Evolutionary conservation across 441 rosid genomes (phyloP).

Genomic region (Dalechampia spathulata): DNA sequence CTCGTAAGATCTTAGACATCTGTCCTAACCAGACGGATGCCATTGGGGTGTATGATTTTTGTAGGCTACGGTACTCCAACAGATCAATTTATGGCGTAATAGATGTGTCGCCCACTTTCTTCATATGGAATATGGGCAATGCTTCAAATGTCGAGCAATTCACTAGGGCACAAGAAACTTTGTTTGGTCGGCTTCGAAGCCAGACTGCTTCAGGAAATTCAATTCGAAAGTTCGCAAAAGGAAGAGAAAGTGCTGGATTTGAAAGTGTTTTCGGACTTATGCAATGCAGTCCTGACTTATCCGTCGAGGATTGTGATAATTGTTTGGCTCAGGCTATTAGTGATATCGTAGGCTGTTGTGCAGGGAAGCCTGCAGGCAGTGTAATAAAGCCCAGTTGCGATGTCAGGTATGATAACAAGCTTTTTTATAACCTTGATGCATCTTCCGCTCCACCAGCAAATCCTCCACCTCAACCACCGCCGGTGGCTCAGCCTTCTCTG

Average conservation of each 20-base stretch:
- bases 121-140: fast-evolving
- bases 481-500: neutral
- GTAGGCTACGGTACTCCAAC: constrained; percentile 6
- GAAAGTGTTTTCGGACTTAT: constrained; percentile 17
- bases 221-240: constrained; percentile 18
- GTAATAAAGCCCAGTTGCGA: constrained; percentile 3
- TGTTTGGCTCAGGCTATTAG: constrained; percentile 11
- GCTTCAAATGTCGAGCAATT: neutral
- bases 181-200: neutral
- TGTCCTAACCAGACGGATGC: neutral
- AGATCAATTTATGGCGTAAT: neutral
- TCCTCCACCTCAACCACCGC: neutral
- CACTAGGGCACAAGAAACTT: neutral
- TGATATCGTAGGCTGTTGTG: neutral
- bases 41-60: neutral
- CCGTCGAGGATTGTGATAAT: constrained; percentile 8
- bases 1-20: neutral
- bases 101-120: neutral
- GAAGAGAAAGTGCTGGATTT: neutral
- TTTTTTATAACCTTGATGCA: neutral
- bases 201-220: neutral
- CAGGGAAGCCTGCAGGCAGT: neutral
- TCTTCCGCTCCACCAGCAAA: neutral
- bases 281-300: constrained; percentile 32
- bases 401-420: constrained; percentile 2